Evolutionary conservation across 2,329 filamentous ascomycete species (phyloP).

Genomic region (Xylariomycetidae sp.): DNA sequence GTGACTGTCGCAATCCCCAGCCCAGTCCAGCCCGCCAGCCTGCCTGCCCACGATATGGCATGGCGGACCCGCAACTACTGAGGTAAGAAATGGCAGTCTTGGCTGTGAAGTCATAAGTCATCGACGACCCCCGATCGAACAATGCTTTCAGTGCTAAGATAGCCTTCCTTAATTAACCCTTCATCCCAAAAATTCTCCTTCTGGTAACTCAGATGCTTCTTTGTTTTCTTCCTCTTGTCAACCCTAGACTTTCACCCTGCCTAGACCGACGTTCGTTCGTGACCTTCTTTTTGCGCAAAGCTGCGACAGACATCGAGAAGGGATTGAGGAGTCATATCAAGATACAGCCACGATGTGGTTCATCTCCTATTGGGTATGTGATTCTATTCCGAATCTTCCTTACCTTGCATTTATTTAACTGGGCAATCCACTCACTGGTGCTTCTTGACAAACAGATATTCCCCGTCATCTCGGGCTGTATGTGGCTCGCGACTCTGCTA

Average conservation of each 20-base stretch:
- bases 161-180: background rate
- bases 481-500: conserved; percentile 63
- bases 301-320: too few species aligned
- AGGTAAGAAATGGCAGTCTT: too few species aligned
- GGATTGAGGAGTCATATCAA: too few species aligned
- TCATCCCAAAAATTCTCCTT: background rate
- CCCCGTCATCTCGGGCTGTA: conserved; percentile 60
- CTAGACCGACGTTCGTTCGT: too few species aligned
- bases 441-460: conserved; percentile 43
- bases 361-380: conserved; percentile 24
- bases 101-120: conserved; percentile 1
- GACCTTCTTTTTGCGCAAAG: too few species aligned
- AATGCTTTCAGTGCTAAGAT: too few species aligned
- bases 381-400: background rate
- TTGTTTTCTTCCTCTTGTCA: conserved; percentile 1
- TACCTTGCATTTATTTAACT: background rate
- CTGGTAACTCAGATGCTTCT: background rate
- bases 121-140: too few species aligned
- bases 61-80: too few species aligned
- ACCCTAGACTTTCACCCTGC: conserved; percentile 1
- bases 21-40: too few species aligned
- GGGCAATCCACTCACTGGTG: conserved; percentile 3
- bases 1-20: too few species aligned
- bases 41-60: too few species aligned
- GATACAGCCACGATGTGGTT: conserved; percentile 18